Evolutionary conservation across 345 rosid genomes (phyloP), one percentile per base, ranked within the genome.

Genomic region (Chamaenerion angustifolium): DNA sequence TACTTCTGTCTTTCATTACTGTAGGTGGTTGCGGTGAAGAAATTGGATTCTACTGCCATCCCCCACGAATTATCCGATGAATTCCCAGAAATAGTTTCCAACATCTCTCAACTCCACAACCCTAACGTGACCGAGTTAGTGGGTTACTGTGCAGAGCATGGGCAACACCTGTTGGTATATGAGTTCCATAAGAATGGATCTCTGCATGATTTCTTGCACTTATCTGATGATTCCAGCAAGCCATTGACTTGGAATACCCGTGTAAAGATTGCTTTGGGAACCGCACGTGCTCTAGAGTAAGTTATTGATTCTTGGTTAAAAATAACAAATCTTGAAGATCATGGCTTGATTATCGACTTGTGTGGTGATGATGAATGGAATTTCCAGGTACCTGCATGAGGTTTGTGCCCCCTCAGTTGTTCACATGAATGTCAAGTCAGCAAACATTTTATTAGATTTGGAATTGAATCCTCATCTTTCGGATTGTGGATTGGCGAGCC

Each of bases 261-360:
- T 0, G 84, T 92, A 58, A 84, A 87, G 77, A 82, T 92, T 59
- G 98, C 98, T 60, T 66, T 92, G 56, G 96, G 96, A 64, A 92
- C 86, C 21, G 95, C 98, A 43, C 96, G 90, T 2, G 94, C 96
- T 40, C 65, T 92, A 66, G 98, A 92, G 98, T 82, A 80, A 92
- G 81, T 58, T 48, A 3, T 12, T 23, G 16, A 25, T 41, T 19
- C 37, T 31, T 31, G 8, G 3, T 17, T 17, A 21, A 9, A 43
- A 15, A 16, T 4, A 16, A 37, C 10, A 19, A n/a, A 23, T 14
- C 45, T 31, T 31, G 37, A 31, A 1, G 37, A 31, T 31, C 37
- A 23, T 23, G 27, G 27, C 27, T 23, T 23, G 27, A 23, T 23
- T 23, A 23, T 23, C 5, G 5, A 2, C 5, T 23, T 23, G 27